Evolutionary conservation across 2,329 filamentous ascomycete genomes (phyloP).

Genomic region (Exophiala spinifera): DNA sequence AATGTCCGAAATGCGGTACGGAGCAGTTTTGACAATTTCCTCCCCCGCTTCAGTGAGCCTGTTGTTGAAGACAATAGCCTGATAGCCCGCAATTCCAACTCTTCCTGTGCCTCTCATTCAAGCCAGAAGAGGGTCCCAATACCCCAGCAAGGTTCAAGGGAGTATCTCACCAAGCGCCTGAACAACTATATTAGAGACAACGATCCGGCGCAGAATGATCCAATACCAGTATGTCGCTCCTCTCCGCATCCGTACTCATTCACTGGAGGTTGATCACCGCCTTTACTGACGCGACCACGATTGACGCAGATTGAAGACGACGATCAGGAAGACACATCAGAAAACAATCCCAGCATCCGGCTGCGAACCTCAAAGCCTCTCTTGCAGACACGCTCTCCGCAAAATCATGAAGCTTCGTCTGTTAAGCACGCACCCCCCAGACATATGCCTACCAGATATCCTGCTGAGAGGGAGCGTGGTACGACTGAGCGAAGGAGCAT

Average conservation of each 20-base stretch:
- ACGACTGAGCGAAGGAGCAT: neutral
- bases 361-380: neutral
- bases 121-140: conserved; percentile 9
- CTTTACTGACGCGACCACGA: neutral
- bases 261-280: neutral
- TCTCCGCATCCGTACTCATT: neutral
- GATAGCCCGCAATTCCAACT: neutral
- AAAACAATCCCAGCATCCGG: neutral
- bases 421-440: neutral
- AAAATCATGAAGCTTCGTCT: neutral
- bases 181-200: conserved; percentile 3
- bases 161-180: conserved; percentile 10
- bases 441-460: conserved; percentile 4
- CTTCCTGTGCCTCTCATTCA: conserved; percentile 13
- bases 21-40: neutral
- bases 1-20: neutral
- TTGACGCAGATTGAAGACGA: conserved; percentile 19
- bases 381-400: neutral
- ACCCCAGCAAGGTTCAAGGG: conserved; percentile 4
- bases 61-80: neutral
- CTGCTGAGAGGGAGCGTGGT: neutral
- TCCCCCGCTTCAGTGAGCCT: neutral
- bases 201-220: conserved; percentile 11
- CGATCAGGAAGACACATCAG: conserved; percentile 5
- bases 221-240: conserved; percentile 10